These are phyloP conservation scores for Pyricularia pennisetigena DNA, from an alignment of 2,329 filamentous ascomycete species.

Conservation along the genomic window DNA sequence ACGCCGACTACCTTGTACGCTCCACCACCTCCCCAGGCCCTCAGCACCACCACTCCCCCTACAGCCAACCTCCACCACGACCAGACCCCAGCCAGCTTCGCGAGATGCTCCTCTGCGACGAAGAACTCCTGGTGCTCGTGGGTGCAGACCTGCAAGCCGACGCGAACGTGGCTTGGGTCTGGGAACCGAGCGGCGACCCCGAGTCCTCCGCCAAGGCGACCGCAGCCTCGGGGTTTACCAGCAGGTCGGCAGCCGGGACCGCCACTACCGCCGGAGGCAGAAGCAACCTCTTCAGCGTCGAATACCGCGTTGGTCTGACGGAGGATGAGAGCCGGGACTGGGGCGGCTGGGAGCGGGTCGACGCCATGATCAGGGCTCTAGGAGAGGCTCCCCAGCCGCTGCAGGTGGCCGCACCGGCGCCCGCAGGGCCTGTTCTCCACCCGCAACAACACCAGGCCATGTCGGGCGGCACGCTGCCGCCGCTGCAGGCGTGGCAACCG, in stretches of 20 bases:
- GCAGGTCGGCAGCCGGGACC: constrained; percentile 9
- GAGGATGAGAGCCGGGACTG: constrained; percentile 55
- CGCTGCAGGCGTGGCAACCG: constrained; percentile 6
- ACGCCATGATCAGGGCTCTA: constrained; percentile 50
- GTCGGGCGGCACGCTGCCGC: constrained; percentile 6
- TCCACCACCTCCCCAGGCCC: constrained; percentile 15
- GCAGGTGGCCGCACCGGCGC: constrained; percentile 20
- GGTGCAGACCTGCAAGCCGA: constrained; percentile 79
- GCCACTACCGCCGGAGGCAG: constrained; percentile 15
- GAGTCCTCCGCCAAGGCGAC: constrained; percentile 21
- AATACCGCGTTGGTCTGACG: constrained; percentile 39
- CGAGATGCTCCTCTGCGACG: constrained; percentile 48
- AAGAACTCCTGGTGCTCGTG: constrained; percentile 80
- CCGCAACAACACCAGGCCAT: neutral
- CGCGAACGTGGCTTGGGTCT: constrained; percentile 74
- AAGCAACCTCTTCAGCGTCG: constrained; percentile 32
- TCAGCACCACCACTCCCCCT: constrained; percentile 14
- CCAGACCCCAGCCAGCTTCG: constrained; percentile 17
- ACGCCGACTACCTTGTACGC: constrained; percentile 22
- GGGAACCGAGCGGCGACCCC: constrained; percentile 53
- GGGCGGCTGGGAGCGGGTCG: constrained; percentile 72
- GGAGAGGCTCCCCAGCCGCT: constrained; percentile 11
- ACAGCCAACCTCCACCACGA: constrained; percentile 12
- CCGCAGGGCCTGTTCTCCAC: constrained; percentile 11
- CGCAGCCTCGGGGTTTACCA: constrained; percentile 7